Conservation (phyloP, 371 early-diverging fungal species). For the Batkoa obscura region DNA sequence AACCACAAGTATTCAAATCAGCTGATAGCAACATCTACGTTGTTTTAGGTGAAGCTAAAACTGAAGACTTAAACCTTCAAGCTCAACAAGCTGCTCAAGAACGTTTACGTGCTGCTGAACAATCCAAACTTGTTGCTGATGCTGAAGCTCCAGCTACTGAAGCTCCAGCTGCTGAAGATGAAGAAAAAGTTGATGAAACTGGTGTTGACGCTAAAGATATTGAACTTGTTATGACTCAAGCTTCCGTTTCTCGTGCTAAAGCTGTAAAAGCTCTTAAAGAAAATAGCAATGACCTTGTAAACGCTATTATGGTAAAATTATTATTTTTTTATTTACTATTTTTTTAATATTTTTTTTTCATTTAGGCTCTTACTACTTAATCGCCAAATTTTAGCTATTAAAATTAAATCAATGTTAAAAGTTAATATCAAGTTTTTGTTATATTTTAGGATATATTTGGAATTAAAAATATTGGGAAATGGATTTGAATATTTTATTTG, state of each 20-base stretch:
- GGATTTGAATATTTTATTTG: no score
- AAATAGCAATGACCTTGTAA: conserved; percentile 83
- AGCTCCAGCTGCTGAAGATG: conserved; percentile 25
- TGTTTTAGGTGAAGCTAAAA: conserved; percentile 88
- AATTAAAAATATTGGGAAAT: no score
- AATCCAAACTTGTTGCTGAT: conserved; percentile 20
- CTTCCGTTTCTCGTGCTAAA: conserved; percentile 66
- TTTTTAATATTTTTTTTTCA: no score
- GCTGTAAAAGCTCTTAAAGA: conserved; percentile 80
- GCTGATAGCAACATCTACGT: conserved; percentile 79
- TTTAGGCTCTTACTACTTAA: no score
- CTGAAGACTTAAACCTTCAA: conserved; percentile 66
- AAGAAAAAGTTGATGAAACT: conserved; percentile 35
- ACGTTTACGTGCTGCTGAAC: conserved; percentile 18
- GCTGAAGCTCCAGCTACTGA: conserved; percentile 29
- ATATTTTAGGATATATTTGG: no score
- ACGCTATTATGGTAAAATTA: conserved; percentile 62
- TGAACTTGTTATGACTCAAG: conserved; percentile 81
- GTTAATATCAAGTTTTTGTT: no score
- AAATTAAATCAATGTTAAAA: no score
- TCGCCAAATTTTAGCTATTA: no score
- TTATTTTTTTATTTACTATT: no score
- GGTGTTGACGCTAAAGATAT: conserved; percentile 84
- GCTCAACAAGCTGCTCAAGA: conserved; percentile 47
- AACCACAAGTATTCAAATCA: conserved; percentile 88